Evolutionary conservation across 116 monocot species (phyloP).

Genomic region (Zostera marina): DNA sequence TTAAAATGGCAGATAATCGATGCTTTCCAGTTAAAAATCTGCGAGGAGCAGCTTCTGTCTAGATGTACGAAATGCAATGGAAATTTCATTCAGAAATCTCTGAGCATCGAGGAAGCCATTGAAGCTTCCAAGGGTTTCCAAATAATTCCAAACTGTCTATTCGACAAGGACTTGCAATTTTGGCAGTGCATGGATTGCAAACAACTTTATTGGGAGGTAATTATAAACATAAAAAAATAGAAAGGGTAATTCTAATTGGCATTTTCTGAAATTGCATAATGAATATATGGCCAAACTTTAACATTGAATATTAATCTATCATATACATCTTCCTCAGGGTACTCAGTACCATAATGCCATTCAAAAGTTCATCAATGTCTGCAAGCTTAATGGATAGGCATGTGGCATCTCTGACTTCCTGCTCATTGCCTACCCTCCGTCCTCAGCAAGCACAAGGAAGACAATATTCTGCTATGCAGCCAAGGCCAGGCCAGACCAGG

Average conservation of each 20-base stretch:
- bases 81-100: slow-evolving; percentile 77
- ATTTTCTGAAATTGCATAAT: background rate
- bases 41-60: slow-evolving; percentile 88
- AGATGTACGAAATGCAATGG: slow-evolving; percentile 99
- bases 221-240: background rate
- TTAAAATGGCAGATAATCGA: slow-evolving; percentile 55
- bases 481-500: too few species aligned
- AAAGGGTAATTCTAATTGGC: background rate
- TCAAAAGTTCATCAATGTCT: slow-evolving; percentile 21
- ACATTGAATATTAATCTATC: background rate
- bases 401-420: background rate
- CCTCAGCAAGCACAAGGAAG: too few species aligned
- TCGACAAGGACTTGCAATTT: slow-evolving; percentile 72
- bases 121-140: slow-evolving; percentile 89
- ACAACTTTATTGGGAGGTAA: slow-evolving; percentile 97
- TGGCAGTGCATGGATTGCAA: slow-evolving; percentile 89
- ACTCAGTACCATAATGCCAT: slow-evolving; percentile 30
- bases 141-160: slow-evolving; percentile 76
- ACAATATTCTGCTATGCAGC: too few species aligned
- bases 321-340: slow-evolving; percentile 9
- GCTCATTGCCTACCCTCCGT: too few species aligned
- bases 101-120: slow-evolving; percentile 77
- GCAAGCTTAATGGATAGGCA: slow-evolving; percentile 16
- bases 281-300: background rate
- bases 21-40: slow-evolving; percentile 64